These are phyloP conservation scores for Ampelomyces quisqualis DNA, from an alignment of 2,329 filamentous ascomycete species.

Conservation along the genomic window DNA sequence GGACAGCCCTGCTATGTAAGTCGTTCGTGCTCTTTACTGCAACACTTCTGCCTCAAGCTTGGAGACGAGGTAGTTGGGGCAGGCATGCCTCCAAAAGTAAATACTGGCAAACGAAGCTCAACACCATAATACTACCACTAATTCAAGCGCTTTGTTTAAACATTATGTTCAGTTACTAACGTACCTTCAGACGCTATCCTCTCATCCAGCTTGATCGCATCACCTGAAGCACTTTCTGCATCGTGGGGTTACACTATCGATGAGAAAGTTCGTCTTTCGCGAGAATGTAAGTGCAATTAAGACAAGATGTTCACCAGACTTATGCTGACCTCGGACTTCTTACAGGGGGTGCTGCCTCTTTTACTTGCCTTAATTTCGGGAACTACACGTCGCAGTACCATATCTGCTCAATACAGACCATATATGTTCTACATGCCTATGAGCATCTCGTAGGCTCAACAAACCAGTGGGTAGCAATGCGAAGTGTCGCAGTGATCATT, in stretches of 20 bases:
- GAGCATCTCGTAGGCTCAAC: conserved; percentile 53
- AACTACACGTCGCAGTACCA: conserved; percentile 48
- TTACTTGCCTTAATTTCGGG: conserved; percentile 50
- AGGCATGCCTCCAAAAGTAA: neutral
- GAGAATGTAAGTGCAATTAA: conserved; percentile 35
- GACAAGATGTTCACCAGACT: neutral
- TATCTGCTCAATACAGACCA: conserved; percentile 47
- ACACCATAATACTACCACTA: neutral
- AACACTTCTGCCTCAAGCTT: neutral
- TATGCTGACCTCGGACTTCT: no score
- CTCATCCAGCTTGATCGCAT: conserved; percentile 48
- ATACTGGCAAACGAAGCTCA: no score
- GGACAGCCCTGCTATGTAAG: conserved; percentile 42
- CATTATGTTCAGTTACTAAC: neutral
- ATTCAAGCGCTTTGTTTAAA: neutral
- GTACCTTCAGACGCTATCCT: conserved; percentile 49
- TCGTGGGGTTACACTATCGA: conserved; percentile 49
- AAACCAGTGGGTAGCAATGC: conserved; percentile 50
- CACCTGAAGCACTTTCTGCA: conserved; percentile 36
- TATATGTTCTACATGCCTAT: conserved; percentile 52
- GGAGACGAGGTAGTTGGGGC: neutral
- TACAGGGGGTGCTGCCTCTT: conserved; percentile 47
- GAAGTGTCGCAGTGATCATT: conserved; percentile 50
- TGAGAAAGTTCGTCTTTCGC: conserved; percentile 47
- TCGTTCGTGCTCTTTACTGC: neutral